Base-by-base conservation (phyloP, 2,329 filamentous ascomycete species). In the Aspergillus hiratsukae region DNA sequence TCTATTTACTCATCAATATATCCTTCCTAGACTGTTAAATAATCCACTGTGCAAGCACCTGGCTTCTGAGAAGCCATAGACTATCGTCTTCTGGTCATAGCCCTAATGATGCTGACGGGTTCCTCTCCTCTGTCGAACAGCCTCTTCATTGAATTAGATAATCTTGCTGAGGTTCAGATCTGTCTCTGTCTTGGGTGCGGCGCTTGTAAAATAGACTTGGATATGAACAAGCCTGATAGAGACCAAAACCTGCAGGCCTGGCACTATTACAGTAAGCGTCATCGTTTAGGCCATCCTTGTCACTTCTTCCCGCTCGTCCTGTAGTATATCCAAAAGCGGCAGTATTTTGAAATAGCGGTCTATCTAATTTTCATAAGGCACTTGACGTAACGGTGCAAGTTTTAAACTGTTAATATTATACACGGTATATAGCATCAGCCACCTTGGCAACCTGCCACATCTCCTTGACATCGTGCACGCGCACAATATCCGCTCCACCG, bases 381-480 rank as follows among this genome's bases (percentile, higher is more conserved):
- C 10, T 40, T 17, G 23, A n/a, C 28, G 46, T 29, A 19, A 25
- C 27, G 31, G 2, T 23, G 23, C 3, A 23, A 23, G 23, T 23
- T 23, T 23, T 23, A 23, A 14, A 35, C 11, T 35, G 31, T 14
- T 28, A 58, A 31, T 48, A 60, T 28, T 65, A 54, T 46, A 63
- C 65, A 64, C 90, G 81, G 84, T 90, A 96, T 54, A 97, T 91
- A n/a, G 91, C 92, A 81, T 97, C 93, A 8, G 90, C 85, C 87
- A 97, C 93, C 70, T 83, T 88, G 1, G 85, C 86, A 31, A 96
- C 91, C 74, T 91, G 83, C 43, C 76, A 80, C 93, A 97, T 97
- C 78, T 94, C 89, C 55, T 79, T 75, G 14, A 92, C 89, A 77
- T 97, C 93, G 75, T 99, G 94, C 45, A 99, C 91, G 52, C 94